Evolutionary conservation across 2,329 filamentous ascomycete species (phyloP).

Genomic region (Xylaria polymorpha): DNA sequence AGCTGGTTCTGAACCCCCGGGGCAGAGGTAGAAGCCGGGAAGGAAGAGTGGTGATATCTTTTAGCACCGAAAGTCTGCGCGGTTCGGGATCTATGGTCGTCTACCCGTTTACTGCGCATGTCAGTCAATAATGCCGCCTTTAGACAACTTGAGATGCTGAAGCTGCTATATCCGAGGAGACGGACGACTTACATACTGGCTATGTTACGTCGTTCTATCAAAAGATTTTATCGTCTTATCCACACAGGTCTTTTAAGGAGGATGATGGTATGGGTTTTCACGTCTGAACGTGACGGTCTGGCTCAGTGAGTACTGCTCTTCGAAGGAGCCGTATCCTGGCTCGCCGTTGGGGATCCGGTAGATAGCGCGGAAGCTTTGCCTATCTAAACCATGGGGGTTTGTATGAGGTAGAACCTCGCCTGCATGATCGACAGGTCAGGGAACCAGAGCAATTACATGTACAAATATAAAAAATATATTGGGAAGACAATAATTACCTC

Average conservation of each 20-base stretch:
- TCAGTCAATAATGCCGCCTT: background rate
- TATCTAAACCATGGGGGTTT: background rate
- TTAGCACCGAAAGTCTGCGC: background rate
- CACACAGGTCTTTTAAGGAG: background rate
- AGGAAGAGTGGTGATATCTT: background rate
- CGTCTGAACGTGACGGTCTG: conserved; percentile 9
- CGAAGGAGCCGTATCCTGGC: background rate
- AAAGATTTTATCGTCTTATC: background rate
- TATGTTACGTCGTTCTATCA: background rate
- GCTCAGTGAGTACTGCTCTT: conserved; percentile 21
- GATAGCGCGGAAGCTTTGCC: background rate
- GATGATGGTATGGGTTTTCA: background rate
- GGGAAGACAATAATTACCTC: conserved; percentile 5
- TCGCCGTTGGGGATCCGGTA: background rate
- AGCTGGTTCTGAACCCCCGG: background rate
- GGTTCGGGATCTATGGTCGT: background rate
- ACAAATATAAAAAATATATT: background rate
- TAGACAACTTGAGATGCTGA: background rate
- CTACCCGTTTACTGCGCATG: background rate
- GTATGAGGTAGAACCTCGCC: background rate
- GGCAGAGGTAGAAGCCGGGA: background rate
- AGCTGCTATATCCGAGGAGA: background rate
- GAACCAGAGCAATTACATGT: background rate
- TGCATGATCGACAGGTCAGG: background rate
- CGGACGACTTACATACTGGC: background rate